Base-by-base conservation (phyloP, 768 basidiomycete species). In the Hygrocybe punicea region DNA sequence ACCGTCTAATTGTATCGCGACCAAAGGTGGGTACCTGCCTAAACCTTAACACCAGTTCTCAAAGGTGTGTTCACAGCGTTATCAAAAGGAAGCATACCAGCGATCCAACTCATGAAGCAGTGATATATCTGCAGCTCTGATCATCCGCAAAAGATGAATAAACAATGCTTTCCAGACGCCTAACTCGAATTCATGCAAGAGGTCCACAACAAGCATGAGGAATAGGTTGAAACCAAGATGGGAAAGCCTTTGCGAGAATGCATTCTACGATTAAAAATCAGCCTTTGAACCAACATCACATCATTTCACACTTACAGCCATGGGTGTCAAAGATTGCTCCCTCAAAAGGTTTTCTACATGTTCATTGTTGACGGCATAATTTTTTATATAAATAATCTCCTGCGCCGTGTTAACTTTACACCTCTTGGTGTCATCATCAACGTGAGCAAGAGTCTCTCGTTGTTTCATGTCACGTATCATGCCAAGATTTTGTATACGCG, bases 401-500 rank as follows among this genome's bases (percentile, higher is more conserved):
- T 66, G 63, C 14, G 66, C 67, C 8, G 4, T 34, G 6, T 29
- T 39, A 16, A 69, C 53, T 55, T 53, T 57, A 8, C 37, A 1
- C 13, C 51, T 52, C 4, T 53, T 17, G 14, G 7, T 39, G 3
- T 29, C 39, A 23, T 60, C 55, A 39, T 71, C 65, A 1, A 54
- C 25, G 0, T 65, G 63, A 13, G 23, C 55, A 0, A 51, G 24
- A 5, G 51, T 45, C 17, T 25, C 34, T 19, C 49, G 56, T 29
- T 51, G 49, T 17, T 35, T 34, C 8, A 58, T 53, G 54, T 76
- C 71, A 2, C 19, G 52, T 29, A 59, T 47, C 3, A 58, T 55
- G 1, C 77, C 78, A n/a, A 79, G 50, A 0, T 48, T 47, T 34
- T 68, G 57, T 6, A 79, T 60, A 0, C 68, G 39, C 1, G 60